Evolutionary conservation across 1,139 yeast genomes (phyloP).

Genomic region (Debaryomyces psychrophilus): DNA sequence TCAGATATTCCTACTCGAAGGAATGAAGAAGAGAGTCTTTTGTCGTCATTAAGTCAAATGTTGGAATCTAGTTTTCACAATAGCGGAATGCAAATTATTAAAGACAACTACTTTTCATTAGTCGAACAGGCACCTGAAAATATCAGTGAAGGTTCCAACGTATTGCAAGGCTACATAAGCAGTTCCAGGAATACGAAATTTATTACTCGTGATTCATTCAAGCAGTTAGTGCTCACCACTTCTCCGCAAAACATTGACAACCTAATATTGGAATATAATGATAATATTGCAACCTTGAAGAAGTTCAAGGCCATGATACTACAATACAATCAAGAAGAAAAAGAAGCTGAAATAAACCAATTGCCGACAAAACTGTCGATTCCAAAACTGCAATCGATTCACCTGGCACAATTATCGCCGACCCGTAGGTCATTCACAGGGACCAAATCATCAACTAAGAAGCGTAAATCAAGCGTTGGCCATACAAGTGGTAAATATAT

Average conservation of each 20-base stretch:
- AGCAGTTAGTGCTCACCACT: constrained; percentile 4
- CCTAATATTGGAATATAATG: constrained; percentile 1
- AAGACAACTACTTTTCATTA: constrained; percentile 3
- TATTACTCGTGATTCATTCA: constrained; percentile 3
- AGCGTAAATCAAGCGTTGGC: constrained; percentile 1
- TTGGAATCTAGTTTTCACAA: not conserved
- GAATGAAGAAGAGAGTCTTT: constrained; percentile 7
- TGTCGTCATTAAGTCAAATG: constrained; percentile 3
- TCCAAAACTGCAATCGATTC: not conserved
- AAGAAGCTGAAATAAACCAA: not conserved
- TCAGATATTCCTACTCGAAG: constrained; percentile 1
- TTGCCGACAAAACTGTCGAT: not conserved
- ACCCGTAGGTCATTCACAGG: not conserved
- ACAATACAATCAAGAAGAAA: not conserved
- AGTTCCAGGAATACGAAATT: not conserved
- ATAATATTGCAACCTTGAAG: not conserved
- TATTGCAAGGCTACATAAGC: constrained; percentile 6
- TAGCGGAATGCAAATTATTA: not conserved
- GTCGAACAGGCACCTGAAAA: constrained; percentile 3
- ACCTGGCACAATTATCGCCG: not conserved
- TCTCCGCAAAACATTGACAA: constrained; percentile 1
- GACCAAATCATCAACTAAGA: not conserved
- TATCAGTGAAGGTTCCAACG: not conserved
- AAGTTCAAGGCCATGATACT: not conserved
- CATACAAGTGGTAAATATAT: not conserved